Percentiles rank a stretch among this genome's conserved stretches.
phyloP scores from a whole-genome alignment of 2,329 filamentous ascomycete genomes.

The Phaeosphaeriaceae sp. region DNA sequence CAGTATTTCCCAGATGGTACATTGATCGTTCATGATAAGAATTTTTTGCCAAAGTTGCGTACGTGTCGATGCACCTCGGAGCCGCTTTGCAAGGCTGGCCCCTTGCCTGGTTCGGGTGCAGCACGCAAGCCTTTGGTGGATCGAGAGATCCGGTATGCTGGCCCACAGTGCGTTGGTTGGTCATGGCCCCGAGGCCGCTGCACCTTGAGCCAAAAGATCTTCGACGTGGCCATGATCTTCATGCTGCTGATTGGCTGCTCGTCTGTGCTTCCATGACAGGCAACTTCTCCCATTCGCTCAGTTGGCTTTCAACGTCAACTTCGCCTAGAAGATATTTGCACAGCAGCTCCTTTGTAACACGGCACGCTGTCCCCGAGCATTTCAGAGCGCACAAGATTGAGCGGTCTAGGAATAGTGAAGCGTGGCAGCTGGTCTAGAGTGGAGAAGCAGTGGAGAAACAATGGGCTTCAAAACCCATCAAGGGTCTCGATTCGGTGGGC shows the following conservation, averaged over 20 bases:
- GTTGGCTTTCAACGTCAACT: slow-evolving; percentile 8
- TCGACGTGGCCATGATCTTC: slow-evolving; percentile 30
- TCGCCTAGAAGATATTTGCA: slow-evolving; percentile 9
- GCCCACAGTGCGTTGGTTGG: slow-evolving; percentile 29
- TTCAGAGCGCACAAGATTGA: slow-evolving; percentile 4
- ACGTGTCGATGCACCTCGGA: background rate
- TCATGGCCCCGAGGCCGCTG: slow-evolving; percentile 15
- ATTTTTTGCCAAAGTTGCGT: background rate
- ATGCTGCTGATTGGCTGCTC: slow-evolving; percentile 25
- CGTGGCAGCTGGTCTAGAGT: slow-evolving; percentile 12
- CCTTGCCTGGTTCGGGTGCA: slow-evolving; percentile 16
- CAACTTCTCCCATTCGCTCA: slow-evolving; percentile 22
- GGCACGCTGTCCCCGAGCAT: slow-evolving; percentile 12
- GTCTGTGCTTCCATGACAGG: slow-evolving; percentile 9
- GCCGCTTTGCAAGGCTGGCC: slow-evolving; percentile 20
- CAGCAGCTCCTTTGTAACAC: slow-evolving; percentile 2
- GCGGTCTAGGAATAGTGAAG: slow-evolving; percentile 15
- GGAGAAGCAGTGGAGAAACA: slow-evolving; percentile 20
- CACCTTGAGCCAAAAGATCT: slow-evolving; percentile 14
- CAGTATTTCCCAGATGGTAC: background rate
- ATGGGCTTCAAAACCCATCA: slow-evolving; percentile 17
- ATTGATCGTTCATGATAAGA: background rate
- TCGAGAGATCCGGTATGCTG: slow-evolving; percentile 13
- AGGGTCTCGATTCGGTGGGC: slow-evolving; percentile 18
- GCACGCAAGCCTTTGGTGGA: slow-evolving; percentile 31